Evolutionary conservation across 768 basidiomycete species (phyloP), one percentile per base, ranked within the genome.

Genomic region (Leccinum subgranulosum): DNA sequence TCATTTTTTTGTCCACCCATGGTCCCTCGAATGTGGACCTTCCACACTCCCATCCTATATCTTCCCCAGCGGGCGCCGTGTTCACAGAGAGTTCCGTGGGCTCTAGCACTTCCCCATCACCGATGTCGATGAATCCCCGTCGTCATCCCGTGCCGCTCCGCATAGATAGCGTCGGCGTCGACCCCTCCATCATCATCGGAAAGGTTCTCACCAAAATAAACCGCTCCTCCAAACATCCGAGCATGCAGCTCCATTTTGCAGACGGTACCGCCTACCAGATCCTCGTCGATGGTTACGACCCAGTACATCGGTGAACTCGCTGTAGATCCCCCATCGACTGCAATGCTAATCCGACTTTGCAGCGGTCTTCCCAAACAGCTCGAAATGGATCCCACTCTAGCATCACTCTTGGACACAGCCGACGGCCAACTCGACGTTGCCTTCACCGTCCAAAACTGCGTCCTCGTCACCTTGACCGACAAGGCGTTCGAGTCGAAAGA

Each of bases 231-330:
- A 68, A 62, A 25, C 82, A 83, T 59, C 81, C 81, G 1, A 69
- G 70, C 39, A 68, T 82, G 56, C 80, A 79, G n/a, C 69, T 83
- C 36, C 70, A 75, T 53, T 83, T 81, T 57, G 58, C 74, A 39
- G 81, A 82, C 63, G 62, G 72, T 14, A 75, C 76, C 4, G 60
- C 69, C 17, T 77, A 75, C 55, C 81, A 82, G 63, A 69, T 87
- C 51, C 79, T 79, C n/a, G 79, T 87, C 36, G 84, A 85, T 50
- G 85, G 85, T 3, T 86, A 87, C 67, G 74, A 84, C 60, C 85
- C 85, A 1, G 58, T 71, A 14, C 76, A 81, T 63, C 79, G 73
- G 70, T 72, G 54, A 57, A 72, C 59, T 43, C 29, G 33, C 29
- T 23, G n/a, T 8, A 28, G 3, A 4, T 39, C 19, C 29, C 15